Evolutionary conservation across 306 rosid genomes (phyloP).

Genomic region (Quercus suber): DNA sequence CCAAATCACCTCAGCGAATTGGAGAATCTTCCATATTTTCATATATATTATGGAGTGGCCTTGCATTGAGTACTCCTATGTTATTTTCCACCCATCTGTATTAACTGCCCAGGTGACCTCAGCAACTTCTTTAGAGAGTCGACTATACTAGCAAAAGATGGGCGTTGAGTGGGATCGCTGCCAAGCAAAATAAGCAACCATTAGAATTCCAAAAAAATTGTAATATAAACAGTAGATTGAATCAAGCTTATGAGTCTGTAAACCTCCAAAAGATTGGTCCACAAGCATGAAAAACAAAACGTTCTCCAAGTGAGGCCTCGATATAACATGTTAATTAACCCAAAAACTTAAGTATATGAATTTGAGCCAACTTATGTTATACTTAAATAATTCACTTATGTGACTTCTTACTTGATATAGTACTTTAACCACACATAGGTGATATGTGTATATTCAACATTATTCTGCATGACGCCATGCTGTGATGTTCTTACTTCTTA

Average conservation of each 20-base stretch:
- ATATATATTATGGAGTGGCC: neutral
- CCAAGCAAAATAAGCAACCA: conserved; percentile 20
- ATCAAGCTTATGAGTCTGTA: neutral
- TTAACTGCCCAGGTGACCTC: conserved; percentile 70
- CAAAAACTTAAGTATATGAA: too few relatives aligned
- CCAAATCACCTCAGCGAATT: conserved; percentile 15
- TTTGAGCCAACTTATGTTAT: too few relatives aligned
- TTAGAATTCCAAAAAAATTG: conserved; percentile 16
- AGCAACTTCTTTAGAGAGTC: conserved; percentile 83
- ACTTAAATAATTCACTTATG: too few relatives aligned
- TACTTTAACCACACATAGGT: too few relatives aligned
- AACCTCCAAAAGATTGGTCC: too few relatives aligned
- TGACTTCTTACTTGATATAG: too few relatives aligned
- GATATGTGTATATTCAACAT: too few relatives aligned
- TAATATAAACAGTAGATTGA: neutral
- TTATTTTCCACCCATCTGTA: conserved; percentile 46
- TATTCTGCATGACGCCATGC: neutral
- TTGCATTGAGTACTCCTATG: conserved; percentile 9
- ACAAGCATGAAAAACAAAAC: too few relatives aligned
- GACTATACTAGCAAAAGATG: conserved; percentile 62
- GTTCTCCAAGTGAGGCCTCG: too few relatives aligned
- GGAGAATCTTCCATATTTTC: neutral
- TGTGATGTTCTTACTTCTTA: neutral
- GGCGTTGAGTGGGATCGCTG: conserved; percentile 82
- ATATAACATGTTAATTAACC: too few relatives aligned